Evolutionary conservation across 2,329 filamentous ascomycete genomes (phyloP).

Genomic region (Didymella arachidicola): DNA sequence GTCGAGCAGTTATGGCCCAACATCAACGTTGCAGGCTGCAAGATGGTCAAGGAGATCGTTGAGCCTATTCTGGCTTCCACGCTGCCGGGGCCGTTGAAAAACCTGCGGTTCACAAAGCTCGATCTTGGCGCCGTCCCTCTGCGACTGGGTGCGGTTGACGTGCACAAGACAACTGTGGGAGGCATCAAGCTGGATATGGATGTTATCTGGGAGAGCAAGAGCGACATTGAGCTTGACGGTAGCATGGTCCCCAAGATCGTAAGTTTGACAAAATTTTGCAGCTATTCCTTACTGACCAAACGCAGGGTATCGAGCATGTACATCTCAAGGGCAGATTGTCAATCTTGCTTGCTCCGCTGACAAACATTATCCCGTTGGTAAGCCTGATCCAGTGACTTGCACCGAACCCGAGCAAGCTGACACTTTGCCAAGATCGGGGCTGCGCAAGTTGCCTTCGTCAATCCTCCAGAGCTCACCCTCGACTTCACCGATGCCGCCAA

Average conservation of each 20-base stretch:
- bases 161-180: slow-evolving; percentile 54
- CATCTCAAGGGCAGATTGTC: slow-evolving; percentile 56
- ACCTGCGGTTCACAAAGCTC: slow-evolving; percentile 56
- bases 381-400: not conserved
- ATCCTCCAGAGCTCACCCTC: slow-evolving; percentile 56
- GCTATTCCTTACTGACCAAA: slow-evolving; percentile 4
- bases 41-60: slow-evolving; percentile 58
- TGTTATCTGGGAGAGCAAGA: slow-evolving; percentile 56
- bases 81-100: slow-evolving; percentile 55
- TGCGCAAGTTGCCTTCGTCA: slow-evolving; percentile 59
- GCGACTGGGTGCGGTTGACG: slow-evolving; percentile 53
- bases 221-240: slow-evolving; percentile 58
- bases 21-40: slow-evolving; percentile 55
- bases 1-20: slow-evolving; percentile 60
- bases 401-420: slow-evolving; percentile 10
- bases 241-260: slow-evolving; percentile 57
- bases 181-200: slow-evolving; percentile 61
- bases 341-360: slow-evolving; percentile 56
- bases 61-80: slow-evolving; percentile 59
- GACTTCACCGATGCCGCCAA: slow-evolving; percentile 59
- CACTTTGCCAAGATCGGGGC: slow-evolving; percentile 54
- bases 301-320: slow-evolving; percentile 57
- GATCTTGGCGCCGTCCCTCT: slow-evolving; percentile 57
- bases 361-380: slow-evolving; percentile 58
- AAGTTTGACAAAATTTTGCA: slow-evolving; percentile 9